These are phyloP conservation scores for Penicillium sp. DNA, from an alignment of 2,329 filamentous ascomycete genomes.

Conservation along the genomic window DNA sequence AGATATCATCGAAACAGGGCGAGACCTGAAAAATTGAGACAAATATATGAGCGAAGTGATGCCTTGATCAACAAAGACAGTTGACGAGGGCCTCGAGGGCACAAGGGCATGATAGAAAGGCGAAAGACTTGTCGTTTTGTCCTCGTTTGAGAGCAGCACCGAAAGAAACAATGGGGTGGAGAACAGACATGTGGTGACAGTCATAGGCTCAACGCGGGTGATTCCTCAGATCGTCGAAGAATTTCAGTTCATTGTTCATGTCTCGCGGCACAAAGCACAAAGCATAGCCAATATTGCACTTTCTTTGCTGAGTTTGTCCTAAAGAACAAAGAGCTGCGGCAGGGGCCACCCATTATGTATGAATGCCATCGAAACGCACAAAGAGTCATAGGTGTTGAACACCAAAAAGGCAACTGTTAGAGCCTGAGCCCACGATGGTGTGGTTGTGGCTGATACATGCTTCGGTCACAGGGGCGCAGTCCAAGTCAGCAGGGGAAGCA, in stretches of 20 bases:
- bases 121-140: too few species aligned
- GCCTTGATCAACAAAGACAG: too few species aligned
- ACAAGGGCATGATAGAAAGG: constrained; percentile 19
- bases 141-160: not conserved
- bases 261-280: constrained; percentile 1
- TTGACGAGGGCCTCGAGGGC: too few species aligned
- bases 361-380: not conserved
- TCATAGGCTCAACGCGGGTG: constrained; percentile 30
- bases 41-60: too few species aligned
- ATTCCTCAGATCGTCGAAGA: constrained; percentile 15
- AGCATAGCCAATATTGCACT: constrained; percentile 2
- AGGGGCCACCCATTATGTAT: constrained; percentile 6
- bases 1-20: too few species aligned
- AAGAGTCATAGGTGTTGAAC: not conserved
- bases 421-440: not conserved
- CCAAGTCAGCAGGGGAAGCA: constrained; percentile 24
- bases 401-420: constrained; percentile 8
- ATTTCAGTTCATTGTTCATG: not conserved
- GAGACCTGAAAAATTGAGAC: too few species aligned
- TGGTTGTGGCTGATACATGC: constrained; percentile 13
- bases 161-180: not conserved
- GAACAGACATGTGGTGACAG: constrained; percentile 20
- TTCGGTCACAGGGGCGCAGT: constrained; percentile 24
- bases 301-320: not conserved
- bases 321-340: constrained; percentile 1